phyloP scores from a whole-genome alignment of 495 filamentous ascomycete species.

The Chaetomidium leptoderma region DNA sequence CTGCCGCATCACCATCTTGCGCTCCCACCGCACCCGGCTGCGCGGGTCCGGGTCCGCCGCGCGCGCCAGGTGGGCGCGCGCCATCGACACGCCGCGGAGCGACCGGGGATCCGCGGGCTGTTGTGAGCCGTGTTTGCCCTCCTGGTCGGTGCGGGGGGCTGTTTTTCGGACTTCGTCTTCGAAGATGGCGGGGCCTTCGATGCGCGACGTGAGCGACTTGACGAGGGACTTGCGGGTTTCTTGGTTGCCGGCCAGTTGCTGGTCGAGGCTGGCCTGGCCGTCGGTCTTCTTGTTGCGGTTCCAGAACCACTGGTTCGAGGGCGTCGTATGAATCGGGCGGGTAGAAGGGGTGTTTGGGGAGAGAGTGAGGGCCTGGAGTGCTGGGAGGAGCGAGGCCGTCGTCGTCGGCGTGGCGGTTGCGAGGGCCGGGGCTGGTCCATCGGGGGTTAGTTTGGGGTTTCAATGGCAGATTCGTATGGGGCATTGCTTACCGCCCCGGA shows the following conservation, averaged over 20 bases:
- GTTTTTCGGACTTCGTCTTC: conserved; percentile 45
- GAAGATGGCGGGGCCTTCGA: conserved; percentile 56
- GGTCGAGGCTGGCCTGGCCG: neutral
- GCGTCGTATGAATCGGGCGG: conserved; percentile 32
- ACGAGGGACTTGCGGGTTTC: conserved; percentile 33
- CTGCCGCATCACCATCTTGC: conserved; percentile 72
- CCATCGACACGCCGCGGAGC: conserved; percentile 28
- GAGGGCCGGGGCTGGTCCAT: conserved; percentile 18
- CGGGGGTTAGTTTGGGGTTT: neutral
- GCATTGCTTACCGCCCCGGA: conserved; percentile 35
- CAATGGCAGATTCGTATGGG: conserved; percentile 1
- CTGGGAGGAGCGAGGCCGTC: conserved; percentile 21
- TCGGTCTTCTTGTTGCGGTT: conserved; percentile 16
- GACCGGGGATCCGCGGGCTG: neutral
- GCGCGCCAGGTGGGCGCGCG: conserved; percentile 47
- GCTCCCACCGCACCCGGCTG: conserved; percentile 65
- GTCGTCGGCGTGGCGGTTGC: conserved; percentile 12
- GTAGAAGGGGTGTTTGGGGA: conserved; percentile 14
- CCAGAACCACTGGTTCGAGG: conserved; percentile 32
- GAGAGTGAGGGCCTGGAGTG: conserved; percentile 27
- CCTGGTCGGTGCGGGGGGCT: neutral
- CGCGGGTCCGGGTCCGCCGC: conserved; percentile 67
- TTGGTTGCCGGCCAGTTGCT: conserved; percentile 14
- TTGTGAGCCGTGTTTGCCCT: neutral
- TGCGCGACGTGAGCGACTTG: conserved; percentile 27